A percentile compares a stretch with the other conserved stretches of the same genome.
Conservation (phyloP, 306 rosid genomes). For the Prunus padus region DNA sequence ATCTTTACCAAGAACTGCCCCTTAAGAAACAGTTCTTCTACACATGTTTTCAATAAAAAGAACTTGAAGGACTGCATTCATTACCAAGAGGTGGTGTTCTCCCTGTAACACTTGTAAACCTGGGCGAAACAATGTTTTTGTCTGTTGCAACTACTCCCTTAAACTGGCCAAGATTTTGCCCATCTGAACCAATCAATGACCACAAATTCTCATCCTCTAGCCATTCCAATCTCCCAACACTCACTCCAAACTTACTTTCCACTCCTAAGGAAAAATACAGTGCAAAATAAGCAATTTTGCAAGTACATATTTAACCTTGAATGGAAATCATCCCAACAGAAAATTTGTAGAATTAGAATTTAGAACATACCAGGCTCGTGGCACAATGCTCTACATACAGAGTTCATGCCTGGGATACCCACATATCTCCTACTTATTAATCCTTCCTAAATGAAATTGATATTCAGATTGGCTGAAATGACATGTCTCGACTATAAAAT, state of each 20-base stretch:
- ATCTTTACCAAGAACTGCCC: background rate
- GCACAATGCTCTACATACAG: conserved; percentile 81
- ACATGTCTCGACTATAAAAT: background rate
- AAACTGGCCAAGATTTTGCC: conserved; percentile 73
- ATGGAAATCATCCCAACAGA: conserved; percentile 14
- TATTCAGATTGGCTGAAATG: conserved; percentile 33
- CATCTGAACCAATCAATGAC: conserved; percentile 66
- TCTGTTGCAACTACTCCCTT: conserved; percentile 84
- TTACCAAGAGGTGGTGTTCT: conserved; percentile 75
- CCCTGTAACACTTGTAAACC: conserved; percentile 60
- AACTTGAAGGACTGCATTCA: conserved; percentile 19
- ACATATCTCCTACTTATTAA: conserved; percentile 55
- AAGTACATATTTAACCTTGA: conserved; percentile 25
- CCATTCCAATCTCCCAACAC: conserved; percentile 75
- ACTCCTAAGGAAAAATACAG: conserved; percentile 48
- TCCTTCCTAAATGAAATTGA: conserved; percentile 58
- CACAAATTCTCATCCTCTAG: conserved; percentile 62
- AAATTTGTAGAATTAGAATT: conserved; percentile 21
- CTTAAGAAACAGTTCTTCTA: conserved; percentile 4
- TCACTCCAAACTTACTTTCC: conserved; percentile 72
- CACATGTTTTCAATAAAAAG: background rate
- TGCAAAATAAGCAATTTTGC: conserved; percentile 10
- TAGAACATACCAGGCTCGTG: conserved; percentile 58
- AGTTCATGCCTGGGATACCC: conserved; percentile 97
- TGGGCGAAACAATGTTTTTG: conserved; percentile 70